Base-by-base conservation (phyloP, 371 early-diverging fungal species). In the Rozella allomycis region DNA sequence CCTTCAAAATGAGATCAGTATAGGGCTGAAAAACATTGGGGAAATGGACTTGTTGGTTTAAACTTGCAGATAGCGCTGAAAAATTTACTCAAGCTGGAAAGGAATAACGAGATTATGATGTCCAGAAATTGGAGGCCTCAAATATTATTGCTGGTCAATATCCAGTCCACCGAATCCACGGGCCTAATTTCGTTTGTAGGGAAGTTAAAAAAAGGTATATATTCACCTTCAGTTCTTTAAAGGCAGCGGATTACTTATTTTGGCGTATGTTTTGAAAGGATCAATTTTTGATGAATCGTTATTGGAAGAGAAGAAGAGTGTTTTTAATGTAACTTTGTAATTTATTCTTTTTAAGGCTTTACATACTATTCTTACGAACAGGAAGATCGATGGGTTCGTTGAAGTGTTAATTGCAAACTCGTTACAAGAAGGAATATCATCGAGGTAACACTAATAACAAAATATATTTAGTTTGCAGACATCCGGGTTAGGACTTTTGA, bases 121-220 rank as follows among this genome's bases (percentile, higher is more conserved):
- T 32, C 38, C 20, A 34, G 31, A 18, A 48, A 50, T 23, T 50
- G 51, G 51, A 17, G 43, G 8, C 52, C 52, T 23, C 52, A 52
- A 25, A 26, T 52, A 6, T 26, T 48, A 16, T 17, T 32, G 18
- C 38, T 52, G 17, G 31, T 47, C 2, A 25, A 46, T 22, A 22
- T 41, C 19, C 18, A 43, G 22, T 26, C 31, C 8, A 17, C 10
- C 9, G 11, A 20, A 25, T 17, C 16, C 26, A 12, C 8, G 27
- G 25, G 28, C 10, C 36, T 20, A 12, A 31, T 25, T 18, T 20
- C 28, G 14, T 14, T 47, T 20, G 38, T n/a, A n/a, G n/a, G n/a
- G n/a, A n/a, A n/a, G n/a, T n/a, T n/a, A n/a, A n/a, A n/a, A n/a
- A n/a, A n/a, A n/a, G n/a, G n/a, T n/a, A n/a, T n/a, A n/a, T n/a